phyloP scores from a whole-genome alignment of 257 asterid species.

The Verbascum thapsus region DNA sequence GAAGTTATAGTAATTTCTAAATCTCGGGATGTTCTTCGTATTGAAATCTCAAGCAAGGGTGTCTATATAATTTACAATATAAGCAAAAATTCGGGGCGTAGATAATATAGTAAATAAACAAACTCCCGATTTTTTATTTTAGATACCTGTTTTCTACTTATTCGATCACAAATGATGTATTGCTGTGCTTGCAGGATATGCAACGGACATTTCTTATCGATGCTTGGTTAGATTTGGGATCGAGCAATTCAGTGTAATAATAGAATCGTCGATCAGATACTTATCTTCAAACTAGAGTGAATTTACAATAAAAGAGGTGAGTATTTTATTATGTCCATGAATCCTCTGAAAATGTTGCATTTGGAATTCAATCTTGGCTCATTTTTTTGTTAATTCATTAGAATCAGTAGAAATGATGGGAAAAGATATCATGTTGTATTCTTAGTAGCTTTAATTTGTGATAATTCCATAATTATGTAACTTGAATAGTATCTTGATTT shows the following conservation, averaged over 20 bases:
- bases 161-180: background rate
- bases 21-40: too few relatives aligned
- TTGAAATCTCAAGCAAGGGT: too few relatives aligned
- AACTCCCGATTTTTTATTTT: background rate
- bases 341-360: slow-evolving; percentile 6
- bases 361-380: background rate
- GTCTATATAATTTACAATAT: too few relatives aligned
- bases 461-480: too few relatives aligned
- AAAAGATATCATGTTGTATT: slow-evolving; percentile 3
- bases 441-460: slow-evolving; percentile 15
- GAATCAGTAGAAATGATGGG: slow-evolving; percentile 9
- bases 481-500: too few relatives aligned
- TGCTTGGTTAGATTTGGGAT: slow-evolving; percentile 13
- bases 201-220: background rate
- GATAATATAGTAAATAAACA: too few relatives aligned
- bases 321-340: slow-evolving; percentile 3
- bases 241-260: slow-evolving; percentile 8
- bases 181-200: slow-evolving; percentile 25
- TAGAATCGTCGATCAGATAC: background rate
- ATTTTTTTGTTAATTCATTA: slow-evolving; percentile 1
- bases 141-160: background rate
- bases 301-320: background rate
- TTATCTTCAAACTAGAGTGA: background rate
- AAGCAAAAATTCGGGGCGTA: too few relatives aligned
- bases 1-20: too few relatives aligned